Base-by-base conservation (phyloP, 257 asterid species). In the Solanum clarkiae region DNA sequence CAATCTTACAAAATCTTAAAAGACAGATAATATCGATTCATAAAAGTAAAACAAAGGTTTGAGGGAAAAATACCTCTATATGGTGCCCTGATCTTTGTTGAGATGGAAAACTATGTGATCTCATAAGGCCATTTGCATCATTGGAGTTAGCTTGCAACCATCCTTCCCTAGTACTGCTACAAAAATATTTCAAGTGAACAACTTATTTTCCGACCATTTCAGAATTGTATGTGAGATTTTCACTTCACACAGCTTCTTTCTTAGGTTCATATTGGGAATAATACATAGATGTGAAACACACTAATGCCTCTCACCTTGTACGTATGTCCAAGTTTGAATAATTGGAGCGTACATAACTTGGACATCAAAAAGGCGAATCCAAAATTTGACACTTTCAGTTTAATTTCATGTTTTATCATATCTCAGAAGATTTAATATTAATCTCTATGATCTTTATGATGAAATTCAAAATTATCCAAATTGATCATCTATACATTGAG, bases 141-240 rank as follows among this genome's bases (percentile, higher is more conserved):
- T 87, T 88, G 7, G 88, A 86, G 77, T 87, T 92, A 63, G 87
- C 84, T 81, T 93, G 97, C 72, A 90, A 59, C 98, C 97, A 93
- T 20, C 90, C 93, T 83, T 95, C 97, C 88, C 97, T 88, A 36
- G 42, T 36, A 88, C 92, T 87, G 85, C 98, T 92, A 85, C 68
- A 82, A 86, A 86, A 66, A 56, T 13, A 9, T 80, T 81, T 85
- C 82, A 82, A 24, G 29, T 10, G 86, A 57, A 60, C 0, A 15
- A 7, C 5, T 57, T 57, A 57, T 18, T 57, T 57, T 57, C 16
- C 47, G 2, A 29, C 0, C 47, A 8, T 36, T 36, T 0, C 42
- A 36, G 6, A 36, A 36, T 36, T 6, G 42, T 36, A 36, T 0
- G 7, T 36, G 42, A 36, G 42, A 36, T 36, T 36, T 36, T 36